phyloP scores from a whole-genome alignment of 768 basidiomycete species.

The Tulasnella sp. region DNA sequence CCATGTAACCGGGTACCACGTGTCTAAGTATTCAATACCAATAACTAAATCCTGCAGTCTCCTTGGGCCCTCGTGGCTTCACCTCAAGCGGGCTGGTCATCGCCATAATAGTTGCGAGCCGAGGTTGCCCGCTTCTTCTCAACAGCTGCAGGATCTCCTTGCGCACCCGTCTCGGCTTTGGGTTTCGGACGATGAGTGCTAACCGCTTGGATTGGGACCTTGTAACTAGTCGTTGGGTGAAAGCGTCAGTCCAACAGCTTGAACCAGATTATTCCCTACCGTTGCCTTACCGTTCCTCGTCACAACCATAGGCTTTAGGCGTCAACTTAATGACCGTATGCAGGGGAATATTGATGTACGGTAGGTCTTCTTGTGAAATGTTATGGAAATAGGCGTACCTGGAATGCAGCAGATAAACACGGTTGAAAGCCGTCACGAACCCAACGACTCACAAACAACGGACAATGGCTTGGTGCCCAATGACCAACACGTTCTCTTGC shows the following conservation, averaged over 20 bases:
- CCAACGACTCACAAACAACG: conserved; percentile 48
- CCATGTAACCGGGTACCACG: neutral
- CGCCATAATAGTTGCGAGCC: conserved; percentile 28
- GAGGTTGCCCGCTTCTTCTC: neutral
- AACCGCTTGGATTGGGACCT: conserved; percentile 31
- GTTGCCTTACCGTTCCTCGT: conserved; percentile 74
- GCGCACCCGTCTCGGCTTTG: conserved; percentile 6
- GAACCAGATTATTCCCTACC: neutral
- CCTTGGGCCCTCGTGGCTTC: neutral
- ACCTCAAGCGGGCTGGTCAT: neutral
- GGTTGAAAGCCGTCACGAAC: conserved; percentile 3
- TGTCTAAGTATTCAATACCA: conserved; percentile 7
- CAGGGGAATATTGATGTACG: conserved; percentile 95
- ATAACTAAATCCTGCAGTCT: neutral
- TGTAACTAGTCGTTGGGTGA: conserved; percentile 9
- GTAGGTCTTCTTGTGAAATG: conserved; percentile 85
- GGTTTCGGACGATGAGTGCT: conserved; percentile 31
- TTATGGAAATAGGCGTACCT: conserved; percentile 98
- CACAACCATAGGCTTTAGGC: conserved; percentile 97
- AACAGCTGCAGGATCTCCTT: conserved; percentile 3
- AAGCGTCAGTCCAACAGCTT: neutral
- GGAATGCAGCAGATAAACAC: neutral
- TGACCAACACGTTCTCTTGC: conserved; percentile 94
- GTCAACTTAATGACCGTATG: conserved; percentile 99
- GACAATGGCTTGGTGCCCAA: conserved; percentile 91